Evolutionary conservation across 2,329 filamentous ascomycete genomes (phyloP).

Genomic region (Daldinia sp.): DNA sequence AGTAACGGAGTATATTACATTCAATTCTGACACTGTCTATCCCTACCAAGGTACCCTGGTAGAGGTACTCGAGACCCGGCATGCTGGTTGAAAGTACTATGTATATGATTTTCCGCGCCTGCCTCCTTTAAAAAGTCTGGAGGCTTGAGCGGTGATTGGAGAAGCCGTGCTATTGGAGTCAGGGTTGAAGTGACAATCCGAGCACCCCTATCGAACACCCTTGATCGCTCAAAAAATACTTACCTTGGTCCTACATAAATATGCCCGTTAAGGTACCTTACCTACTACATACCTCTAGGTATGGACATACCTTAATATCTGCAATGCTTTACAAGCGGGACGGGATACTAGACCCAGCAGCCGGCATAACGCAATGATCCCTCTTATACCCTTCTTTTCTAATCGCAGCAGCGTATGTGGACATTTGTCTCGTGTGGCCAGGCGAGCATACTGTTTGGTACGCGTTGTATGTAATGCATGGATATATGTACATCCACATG

Average conservation of each 20-base stretch:
- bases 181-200: constrained; percentile 26
- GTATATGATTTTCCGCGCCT: constrained; percentile 17
- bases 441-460: constrained; percentile 24
- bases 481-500: constrained; percentile 6
- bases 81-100: constrained; percentile 17
- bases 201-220: constrained; percentile 18
- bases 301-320: background rate
- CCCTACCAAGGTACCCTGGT: background rate
- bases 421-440: constrained; percentile 23
- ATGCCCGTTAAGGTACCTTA: no score
- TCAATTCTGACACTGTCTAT: background rate
- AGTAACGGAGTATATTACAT: background rate
- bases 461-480: constrained; percentile 9
- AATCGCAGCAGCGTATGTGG: background rate
- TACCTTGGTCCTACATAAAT: no score
- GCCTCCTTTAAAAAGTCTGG: constrained; percentile 1
- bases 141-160: background rate
- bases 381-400: background rate
- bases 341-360: constrained; percentile 17
- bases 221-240: background rate
- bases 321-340: constrained; percentile 1
- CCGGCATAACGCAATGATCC: constrained; percentile 11
- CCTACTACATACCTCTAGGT: no score
- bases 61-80: constrained; percentile 12
- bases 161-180: constrained; percentile 20